Conservation (phyloP, 345 rosid species). For the Populus alba region DNA sequence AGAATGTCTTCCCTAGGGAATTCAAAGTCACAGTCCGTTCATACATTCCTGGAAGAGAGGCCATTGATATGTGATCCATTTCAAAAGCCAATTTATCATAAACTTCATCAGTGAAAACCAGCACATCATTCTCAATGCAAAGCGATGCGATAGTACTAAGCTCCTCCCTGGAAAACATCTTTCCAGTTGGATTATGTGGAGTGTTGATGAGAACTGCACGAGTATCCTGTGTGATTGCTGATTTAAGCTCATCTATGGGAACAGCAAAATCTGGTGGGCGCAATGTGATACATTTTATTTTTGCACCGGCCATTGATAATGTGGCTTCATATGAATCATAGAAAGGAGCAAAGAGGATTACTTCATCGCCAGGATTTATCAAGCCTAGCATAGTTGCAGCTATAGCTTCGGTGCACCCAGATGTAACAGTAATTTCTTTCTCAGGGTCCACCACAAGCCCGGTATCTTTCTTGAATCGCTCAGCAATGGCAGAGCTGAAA, state of each 20-base stretch:
- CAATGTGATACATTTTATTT: slow-evolving; percentile 68
- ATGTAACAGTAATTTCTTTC: slow-evolving; percentile 84
- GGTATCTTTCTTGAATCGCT: slow-evolving; percentile 64
- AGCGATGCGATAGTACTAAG: slow-evolving; percentile 61
- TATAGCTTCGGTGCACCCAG: slow-evolving; percentile 96
- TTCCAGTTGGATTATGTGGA: slow-evolving; percentile 94
- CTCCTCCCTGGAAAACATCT: slow-evolving; percentile 84
- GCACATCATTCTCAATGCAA: slow-evolving; percentile 83
- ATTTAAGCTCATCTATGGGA: slow-evolving; percentile 76
- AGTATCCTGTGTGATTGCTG: slow-evolving; percentile 61
- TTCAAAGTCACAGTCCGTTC: slow-evolving; percentile 89
- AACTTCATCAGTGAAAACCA: slow-evolving; percentile 84
- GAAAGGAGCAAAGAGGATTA: slow-evolving; percentile 84
- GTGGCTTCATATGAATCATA: slow-evolving; percentile 96
- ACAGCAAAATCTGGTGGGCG: slow-evolving; percentile 73
- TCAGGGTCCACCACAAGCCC: slow-evolving; percentile 81
- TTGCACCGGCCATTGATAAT: slow-evolving; percentile 95
- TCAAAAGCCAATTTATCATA: slow-evolving; percentile 90
- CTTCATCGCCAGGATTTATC: slow-evolving; percentile 93
- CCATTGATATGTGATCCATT: slow-evolving; percentile 85
- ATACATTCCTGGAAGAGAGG: slow-evolving; percentile 94
- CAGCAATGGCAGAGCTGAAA: slow-evolving; percentile 63
- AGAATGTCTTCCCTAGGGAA: slow-evolving; percentile 89
- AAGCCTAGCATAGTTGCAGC: slow-evolving; percentile 84
- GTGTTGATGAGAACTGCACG: slow-evolving; percentile 83